Conservation (phyloP, 179 eudicot genomes). For the Pouteria campechiana region DNA sequence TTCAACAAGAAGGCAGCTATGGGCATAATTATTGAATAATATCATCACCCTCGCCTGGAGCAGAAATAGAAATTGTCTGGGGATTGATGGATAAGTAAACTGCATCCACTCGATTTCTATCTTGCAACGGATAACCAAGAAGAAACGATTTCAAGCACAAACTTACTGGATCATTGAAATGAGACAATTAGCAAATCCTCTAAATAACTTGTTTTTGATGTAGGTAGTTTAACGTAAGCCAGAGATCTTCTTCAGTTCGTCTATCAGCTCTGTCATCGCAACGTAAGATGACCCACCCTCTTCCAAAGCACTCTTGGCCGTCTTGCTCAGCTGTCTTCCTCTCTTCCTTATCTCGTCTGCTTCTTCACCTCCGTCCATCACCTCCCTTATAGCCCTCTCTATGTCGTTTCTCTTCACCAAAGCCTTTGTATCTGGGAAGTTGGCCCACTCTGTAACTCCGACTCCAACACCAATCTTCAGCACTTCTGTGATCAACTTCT, state of each 20-base stretch:
- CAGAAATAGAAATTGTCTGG: no score
- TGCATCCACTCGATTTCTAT: no score
- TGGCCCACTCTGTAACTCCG: conserved; percentile 7
- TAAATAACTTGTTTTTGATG: no score
- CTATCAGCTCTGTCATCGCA: conserved; percentile 7
- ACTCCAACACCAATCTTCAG: conserved; percentile 9
- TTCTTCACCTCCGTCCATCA: conserved; percentile 12
- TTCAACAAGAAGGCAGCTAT: no score
- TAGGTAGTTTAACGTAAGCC: no score
- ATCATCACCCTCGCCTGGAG: no score
- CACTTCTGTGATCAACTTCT: conserved; percentile 12
- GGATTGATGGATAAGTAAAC: no score
- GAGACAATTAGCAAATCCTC: no score
- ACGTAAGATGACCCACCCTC: conserved; percentile 18
- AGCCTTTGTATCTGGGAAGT: not conserved
- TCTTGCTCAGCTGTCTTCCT: conserved; percentile 6
- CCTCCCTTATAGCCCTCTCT: conserved; percentile 1
- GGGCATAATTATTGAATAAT: no score
- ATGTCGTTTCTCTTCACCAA: conserved; percentile 2
- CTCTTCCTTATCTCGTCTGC: conserved; percentile 8
- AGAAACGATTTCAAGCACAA: no score
- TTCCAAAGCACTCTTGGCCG: conserved; percentile 21
- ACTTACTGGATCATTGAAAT: no score
- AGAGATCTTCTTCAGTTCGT: conserved; percentile 21
- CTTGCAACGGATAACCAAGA: no score